phyloP scores from a whole-genome alignment of 2,329 filamentous ascomycete genomes.

The Penicillium sp. region DNA sequence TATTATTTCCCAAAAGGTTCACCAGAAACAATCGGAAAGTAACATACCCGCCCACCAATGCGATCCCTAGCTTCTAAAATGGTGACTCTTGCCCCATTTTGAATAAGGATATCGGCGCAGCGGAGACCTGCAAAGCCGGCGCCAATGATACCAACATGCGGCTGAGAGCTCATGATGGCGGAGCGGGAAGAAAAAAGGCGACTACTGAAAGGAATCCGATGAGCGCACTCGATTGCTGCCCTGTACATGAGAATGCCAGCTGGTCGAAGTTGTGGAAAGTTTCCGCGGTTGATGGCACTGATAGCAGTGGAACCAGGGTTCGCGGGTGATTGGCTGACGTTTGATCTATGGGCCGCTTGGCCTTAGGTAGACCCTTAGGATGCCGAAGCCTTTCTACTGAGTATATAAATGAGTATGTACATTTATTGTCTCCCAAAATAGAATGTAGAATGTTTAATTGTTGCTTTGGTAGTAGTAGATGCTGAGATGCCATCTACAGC shows the following conservation, averaged over 20 bases:
- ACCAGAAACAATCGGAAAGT: background rate
- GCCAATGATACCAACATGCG: slow-evolving; percentile 59
- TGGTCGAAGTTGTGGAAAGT: background rate
- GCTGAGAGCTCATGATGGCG: slow-evolving; percentile 37
- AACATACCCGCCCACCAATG: slow-evolving; percentile 57
- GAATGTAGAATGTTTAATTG: too few species aligned
- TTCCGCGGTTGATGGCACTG: slow-evolving; percentile 3
- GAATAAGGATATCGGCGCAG: slow-evolving; percentile 58
- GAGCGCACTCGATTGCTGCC: background rate
- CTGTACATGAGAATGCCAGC: slow-evolving; percentile 3
- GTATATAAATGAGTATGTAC: too few species aligned
- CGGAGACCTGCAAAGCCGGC: slow-evolving; percentile 61
- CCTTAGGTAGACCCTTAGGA: background rate
- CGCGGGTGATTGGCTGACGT: slow-evolving; percentile 20
- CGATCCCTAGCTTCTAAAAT: slow-evolving; percentile 60
- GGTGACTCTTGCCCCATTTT: slow-evolving; percentile 57
- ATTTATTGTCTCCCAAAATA: too few species aligned
- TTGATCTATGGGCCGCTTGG: slow-evolving; percentile 2
- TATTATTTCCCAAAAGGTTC: background rate
- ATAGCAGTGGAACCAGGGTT: slow-evolving; percentile 9
- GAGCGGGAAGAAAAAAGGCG: background rate
- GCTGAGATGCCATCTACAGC: too few species aligned
- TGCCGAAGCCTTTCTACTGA: too few species aligned
- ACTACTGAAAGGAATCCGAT: background rate
- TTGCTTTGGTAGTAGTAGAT: too few species aligned